Percentiles rank a stretch among this genome's conserved stretches.
phyloP scores from a whole-genome alignment of 305 asterid species.

The Fraxinus ornus region DNA sequence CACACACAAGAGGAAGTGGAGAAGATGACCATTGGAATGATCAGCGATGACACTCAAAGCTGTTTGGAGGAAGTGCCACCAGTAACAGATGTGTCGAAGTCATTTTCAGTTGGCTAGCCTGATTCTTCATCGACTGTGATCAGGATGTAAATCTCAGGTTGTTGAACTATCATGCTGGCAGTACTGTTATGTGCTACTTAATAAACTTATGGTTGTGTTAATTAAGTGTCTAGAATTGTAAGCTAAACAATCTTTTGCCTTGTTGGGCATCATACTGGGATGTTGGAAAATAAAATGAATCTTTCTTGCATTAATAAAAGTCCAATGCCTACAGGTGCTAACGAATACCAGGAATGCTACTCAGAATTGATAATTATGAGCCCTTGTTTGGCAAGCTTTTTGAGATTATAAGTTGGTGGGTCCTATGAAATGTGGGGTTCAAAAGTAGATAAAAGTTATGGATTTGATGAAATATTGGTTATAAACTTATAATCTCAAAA shows the following conservation, averaged over 20 bases:
- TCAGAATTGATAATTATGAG: not conserved
- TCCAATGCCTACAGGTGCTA: not conserved
- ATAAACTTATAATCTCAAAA: not conserved
- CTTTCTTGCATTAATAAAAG: not conserved
- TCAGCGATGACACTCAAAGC: constrained; percentile 87
- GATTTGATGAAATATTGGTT: not conserved
- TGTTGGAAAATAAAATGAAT: constrained; percentile 16
- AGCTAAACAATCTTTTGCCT: not conserved
- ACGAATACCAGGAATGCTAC: not conserved
- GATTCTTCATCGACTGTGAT: constrained; percentile 52
- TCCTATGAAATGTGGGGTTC: not conserved
- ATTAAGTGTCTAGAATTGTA: not conserved
- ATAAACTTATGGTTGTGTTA: constrained; percentile 14
- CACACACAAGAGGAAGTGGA: constrained; percentile 91
- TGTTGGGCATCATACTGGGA: not conserved
- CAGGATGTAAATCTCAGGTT: constrained; percentile 40
- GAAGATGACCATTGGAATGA: constrained; percentile 69
- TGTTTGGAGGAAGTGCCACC: constrained; percentile 84
- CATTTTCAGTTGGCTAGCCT: constrained; percentile 73
- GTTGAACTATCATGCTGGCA: not conserved
- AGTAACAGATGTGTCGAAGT: constrained; percentile 57
- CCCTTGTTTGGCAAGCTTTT: not conserved
- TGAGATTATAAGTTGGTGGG: not conserved
- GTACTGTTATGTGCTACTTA: constrained; percentile 14
- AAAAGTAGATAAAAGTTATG: not conserved